Evolutionary conservation across 805 yeast genomes (phyloP), one percentile per base, ranked within the genome.

Genomic region (Wilhelminamyces savonicus): DNA sequence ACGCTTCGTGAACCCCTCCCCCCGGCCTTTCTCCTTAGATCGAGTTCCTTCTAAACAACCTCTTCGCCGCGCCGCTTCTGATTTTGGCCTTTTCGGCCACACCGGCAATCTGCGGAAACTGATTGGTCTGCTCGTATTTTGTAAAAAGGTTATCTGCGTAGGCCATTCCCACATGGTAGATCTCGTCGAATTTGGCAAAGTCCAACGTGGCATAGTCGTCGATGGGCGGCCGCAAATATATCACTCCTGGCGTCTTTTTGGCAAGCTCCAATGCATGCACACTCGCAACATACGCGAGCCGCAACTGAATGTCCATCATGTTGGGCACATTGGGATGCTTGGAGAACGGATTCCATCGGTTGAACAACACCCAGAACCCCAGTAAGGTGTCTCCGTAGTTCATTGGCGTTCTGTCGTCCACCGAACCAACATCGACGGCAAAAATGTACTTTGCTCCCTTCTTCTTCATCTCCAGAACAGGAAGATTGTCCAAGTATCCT

Each of bases 401-500:
- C 88, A 85, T 76, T 4, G 92, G 90, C 0, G 94, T 78, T 29
- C 90, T 69, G 45, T 88, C 97, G 51, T 92, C 97, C 4, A 79
- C 82, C 2, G 96, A 82, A 0, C 98, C 98, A 22, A 90, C 98
- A 56, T 90, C 98, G 11, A 87, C 88, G 0, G 98, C 97, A 49
- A 92, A 76, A 12, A 90, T 77, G 23, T 80, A 71, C 33, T 78
- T 77, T 3, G 95, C 95, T 2, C 97, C 97, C 35, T 83, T 69
- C 23, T 77, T 71, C 52, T 82, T 80, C 97, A 90, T 92, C 50
- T 90, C 97, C 40, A 69, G 69, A 2, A 90, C 97, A 0, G 98
- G 94, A 33, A 90, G 62, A 50, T 90, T 90, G 51, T 90, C 97
- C 31, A 92, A 78, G 52, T 92, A 90, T 0, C 98, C 98, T 24